Percentiles rank a stretch among this genome's conserved stretches.
phyloP scores from a whole-genome alignment of 2,329 filamentous ascomycete genomes.

The Pseudogymnoascus sp. region DNA sequence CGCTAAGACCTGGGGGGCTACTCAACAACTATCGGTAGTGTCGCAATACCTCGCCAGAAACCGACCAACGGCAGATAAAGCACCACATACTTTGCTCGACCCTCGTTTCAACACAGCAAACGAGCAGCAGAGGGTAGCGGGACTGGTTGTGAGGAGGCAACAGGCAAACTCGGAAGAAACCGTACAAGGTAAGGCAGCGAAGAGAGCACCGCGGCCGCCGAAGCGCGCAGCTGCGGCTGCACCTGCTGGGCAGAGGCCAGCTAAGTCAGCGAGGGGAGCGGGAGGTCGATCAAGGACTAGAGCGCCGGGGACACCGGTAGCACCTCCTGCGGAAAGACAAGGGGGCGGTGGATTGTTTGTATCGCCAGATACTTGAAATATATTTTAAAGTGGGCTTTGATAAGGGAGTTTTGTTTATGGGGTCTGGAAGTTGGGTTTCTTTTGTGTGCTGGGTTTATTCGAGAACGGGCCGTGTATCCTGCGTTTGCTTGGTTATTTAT shows the following conservation, averaged over 20 bases:
- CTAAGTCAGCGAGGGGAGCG: neutral
- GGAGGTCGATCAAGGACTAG: neutral
- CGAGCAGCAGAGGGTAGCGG: neutral
- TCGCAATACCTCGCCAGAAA: neutral
- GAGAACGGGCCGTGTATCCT: neutral
- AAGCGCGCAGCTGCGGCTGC: neutral
- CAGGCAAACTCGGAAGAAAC: neutral
- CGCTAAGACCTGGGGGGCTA: neutral
- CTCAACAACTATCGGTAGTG: neutral
- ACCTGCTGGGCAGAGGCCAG: neutral
- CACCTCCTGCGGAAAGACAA: neutral
- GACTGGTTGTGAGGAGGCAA: neutral
- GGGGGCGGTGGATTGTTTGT: neutral
- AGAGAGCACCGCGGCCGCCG: neutral
- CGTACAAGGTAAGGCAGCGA: neutral
- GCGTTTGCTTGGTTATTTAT: neutral
- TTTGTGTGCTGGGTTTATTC: neutral
- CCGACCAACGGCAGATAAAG: neutral
- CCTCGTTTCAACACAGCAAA: neutral
- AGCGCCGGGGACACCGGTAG: neutral
- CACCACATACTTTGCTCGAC: neutral
- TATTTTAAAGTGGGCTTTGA: neutral
- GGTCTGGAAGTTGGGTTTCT: neutral
- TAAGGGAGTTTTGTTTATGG: neutral
- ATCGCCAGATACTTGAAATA: neutral